These are phyloP conservation scores for Pichia sp. DNA, from an alignment of 1,139 yeast genomes.

Conservation along the genomic window DNA sequence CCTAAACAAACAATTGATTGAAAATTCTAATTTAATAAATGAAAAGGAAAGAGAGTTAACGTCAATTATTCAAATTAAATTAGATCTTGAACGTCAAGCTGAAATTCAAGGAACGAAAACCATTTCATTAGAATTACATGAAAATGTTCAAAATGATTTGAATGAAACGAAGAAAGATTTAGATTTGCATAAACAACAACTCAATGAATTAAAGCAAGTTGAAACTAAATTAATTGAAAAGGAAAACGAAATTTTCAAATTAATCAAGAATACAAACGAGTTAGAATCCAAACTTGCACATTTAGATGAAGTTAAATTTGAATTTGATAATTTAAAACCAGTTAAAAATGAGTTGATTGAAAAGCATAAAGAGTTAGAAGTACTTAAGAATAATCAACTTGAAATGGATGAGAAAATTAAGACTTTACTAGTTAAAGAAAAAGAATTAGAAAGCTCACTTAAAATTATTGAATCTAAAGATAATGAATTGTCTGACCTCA, in stretches of 20 bases:
- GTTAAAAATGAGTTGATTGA: conserved; percentile 4
- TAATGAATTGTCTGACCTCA: conserved; percentile 10
- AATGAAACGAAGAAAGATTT: conserved; percentile 7
- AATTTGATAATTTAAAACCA: conserved; percentile 3
- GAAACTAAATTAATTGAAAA: background rate
- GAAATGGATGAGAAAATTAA: conserved; percentile 2
- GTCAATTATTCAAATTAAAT: conserved; percentile 8
- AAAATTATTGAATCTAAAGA: conserved; percentile 1
- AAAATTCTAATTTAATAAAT: conserved; percentile 6
- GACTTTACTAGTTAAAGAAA: background rate
- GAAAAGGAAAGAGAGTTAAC: conserved; percentile 12
- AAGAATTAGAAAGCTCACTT: conserved; percentile 1
- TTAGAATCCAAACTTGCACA: conserved; percentile 8
- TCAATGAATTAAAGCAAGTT: conserved; percentile 1
- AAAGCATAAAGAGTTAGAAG: conserved; percentile 3
- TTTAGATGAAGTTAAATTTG: conserved; percentile 5
- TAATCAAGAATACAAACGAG: background rate
- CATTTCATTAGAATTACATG: conserved; percentile 15
- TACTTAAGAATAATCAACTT: background rate
- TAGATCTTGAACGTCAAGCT: conserved; percentile 13
- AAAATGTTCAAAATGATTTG: conserved; percentile 11
- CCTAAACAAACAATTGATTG: conserved; percentile 7
- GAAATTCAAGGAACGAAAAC: conserved; percentile 12
- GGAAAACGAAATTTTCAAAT: conserved; percentile 3
- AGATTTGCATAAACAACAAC: background rate